These are phyloP conservation scores for Micromonas commoda DNA, from an alignment of 139 green algal species.

Conservation along the genomic window DNA sequence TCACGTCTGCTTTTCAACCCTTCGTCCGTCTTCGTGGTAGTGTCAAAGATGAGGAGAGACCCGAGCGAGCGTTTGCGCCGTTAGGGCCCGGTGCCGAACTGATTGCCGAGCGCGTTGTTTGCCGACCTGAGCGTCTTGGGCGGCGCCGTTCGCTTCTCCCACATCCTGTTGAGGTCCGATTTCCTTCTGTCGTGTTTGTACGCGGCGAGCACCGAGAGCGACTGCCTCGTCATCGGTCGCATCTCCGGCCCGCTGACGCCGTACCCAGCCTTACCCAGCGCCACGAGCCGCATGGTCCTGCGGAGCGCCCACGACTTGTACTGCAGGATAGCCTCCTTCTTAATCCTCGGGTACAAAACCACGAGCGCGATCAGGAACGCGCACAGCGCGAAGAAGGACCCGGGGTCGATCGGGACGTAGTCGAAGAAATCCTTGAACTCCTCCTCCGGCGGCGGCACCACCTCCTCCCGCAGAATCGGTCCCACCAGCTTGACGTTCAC, in stretches of 20 bases:
- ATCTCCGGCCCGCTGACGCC: not conserved
- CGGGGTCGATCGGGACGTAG: not conserved
- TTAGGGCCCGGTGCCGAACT: too few species aligned
- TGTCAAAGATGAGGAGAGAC: too few species aligned
- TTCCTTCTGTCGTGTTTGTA: not conserved
- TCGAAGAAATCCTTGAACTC: not conserved
- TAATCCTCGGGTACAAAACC: too few species aligned
- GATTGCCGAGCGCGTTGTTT: too few species aligned
- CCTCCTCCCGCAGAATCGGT: not conserved
- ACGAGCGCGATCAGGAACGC: too few species aligned
- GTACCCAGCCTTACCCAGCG: not conserved
- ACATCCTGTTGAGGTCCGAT: not conserved
- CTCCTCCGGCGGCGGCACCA: not conserved
- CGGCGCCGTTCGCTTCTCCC: not conserved
- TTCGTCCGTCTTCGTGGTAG: too few species aligned
- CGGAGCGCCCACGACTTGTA: not conserved
- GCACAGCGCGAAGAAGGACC: not conserved
- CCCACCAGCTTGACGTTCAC: not conserved
- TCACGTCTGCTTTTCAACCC: too few species aligned
- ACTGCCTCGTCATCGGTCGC: not conserved
- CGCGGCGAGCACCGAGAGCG: not conserved
- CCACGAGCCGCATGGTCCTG: not conserved
- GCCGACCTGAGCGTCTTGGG: not conserved
- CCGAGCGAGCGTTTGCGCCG: too few species aligned
- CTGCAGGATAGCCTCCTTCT: too few species aligned